Conservation (phyloP, 164 flowering plant species). For the Annona squamosa region DNA sequence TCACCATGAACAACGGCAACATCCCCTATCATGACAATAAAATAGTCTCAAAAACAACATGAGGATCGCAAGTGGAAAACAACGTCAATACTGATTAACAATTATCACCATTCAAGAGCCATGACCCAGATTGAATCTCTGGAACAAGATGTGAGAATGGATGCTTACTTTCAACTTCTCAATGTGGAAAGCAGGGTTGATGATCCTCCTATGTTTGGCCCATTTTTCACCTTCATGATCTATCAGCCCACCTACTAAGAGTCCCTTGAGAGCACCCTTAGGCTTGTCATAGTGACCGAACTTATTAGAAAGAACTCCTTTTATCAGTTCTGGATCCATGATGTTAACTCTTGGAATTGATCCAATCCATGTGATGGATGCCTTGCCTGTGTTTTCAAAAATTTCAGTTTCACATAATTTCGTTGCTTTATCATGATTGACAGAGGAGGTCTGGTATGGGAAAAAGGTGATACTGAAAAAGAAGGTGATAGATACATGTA, state of each 20-base stretch:
- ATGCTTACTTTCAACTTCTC: slow-evolving; percentile 25
- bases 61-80: not conserved
- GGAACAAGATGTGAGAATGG: not conserved
- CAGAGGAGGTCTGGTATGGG: not conserved
- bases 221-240: slow-evolving; percentile 20
- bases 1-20: slow-evolving; percentile 8
- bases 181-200: slow-evolving; percentile 25
- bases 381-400: slow-evolving; percentile 5
- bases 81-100: too few relatives aligned
- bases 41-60: too few relatives aligned
- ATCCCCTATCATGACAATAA: not conserved
- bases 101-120: too few relatives aligned
- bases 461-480: too few relatives aligned
- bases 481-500: too few relatives aligned
- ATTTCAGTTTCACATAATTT: not conserved
- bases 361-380: slow-evolving; percentile 9
- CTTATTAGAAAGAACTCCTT: slow-evolving; percentile 12
- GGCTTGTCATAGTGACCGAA: slow-evolving; percentile 12
- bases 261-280: not conserved
- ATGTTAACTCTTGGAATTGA: slow-evolving; percentile 1
- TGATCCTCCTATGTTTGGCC: slow-evolving; percentile 24
- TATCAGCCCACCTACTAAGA: slow-evolving; percentile 14
- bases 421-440: not conserved
- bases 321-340: slow-evolving; percentile 13
- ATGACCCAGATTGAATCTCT: too few relatives aligned